Percentiles rank a stretch among this genome's conserved stretches.
Evolutionary conservation across 306 rosid species (phyloP).

Genomic region (Trifolium pratense): DNA sequence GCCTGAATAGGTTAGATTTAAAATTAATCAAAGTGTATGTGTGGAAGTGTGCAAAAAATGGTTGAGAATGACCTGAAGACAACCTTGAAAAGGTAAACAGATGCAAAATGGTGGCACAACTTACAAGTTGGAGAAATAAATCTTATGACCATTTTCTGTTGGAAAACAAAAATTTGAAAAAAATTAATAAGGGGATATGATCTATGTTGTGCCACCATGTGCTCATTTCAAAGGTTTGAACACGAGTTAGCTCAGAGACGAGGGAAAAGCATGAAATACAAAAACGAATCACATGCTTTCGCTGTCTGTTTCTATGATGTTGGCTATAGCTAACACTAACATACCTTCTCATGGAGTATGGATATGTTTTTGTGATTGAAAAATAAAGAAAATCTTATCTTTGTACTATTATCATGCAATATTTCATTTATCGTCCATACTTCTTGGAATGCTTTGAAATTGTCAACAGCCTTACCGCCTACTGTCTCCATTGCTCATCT

Average conservation of each 20-base stretch:
- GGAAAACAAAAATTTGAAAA: slow-evolving; percentile 2
- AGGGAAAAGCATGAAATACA: not conserved
- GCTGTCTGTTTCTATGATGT: slow-evolving; percentile 3
- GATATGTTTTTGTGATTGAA: not conserved
- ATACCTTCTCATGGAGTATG: not conserved
- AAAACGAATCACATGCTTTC: not conserved
- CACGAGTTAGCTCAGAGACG: not conserved
- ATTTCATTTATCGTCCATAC: not conserved
- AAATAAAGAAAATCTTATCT: not conserved
- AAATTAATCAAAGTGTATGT: not conserved
- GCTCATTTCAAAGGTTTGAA: slow-evolving; percentile 27
- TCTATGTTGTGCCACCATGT: not conserved
- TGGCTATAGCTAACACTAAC: not conserved
- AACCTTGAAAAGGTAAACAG: slow-evolving; percentile 3
- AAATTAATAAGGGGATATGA: not conserved
- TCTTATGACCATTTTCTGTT: slow-evolving; percentile 22
- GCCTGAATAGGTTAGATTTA: slow-evolving; percentile 14
- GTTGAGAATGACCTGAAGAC: slow-evolving; percentile 25
- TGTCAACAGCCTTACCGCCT: slow-evolving; percentile 6
- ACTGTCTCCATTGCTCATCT: not conserved
- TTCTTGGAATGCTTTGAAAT: not conserved
- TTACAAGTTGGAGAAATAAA: slow-evolving; percentile 31
- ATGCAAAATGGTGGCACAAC: slow-evolving; percentile 30
- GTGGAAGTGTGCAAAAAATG: slow-evolving; percentile 14
- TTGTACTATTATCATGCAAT: slow-evolving; percentile 22